phyloP scores from a whole-genome alignment of 148 eudicot genomes.

The Cornus florida region DNA sequence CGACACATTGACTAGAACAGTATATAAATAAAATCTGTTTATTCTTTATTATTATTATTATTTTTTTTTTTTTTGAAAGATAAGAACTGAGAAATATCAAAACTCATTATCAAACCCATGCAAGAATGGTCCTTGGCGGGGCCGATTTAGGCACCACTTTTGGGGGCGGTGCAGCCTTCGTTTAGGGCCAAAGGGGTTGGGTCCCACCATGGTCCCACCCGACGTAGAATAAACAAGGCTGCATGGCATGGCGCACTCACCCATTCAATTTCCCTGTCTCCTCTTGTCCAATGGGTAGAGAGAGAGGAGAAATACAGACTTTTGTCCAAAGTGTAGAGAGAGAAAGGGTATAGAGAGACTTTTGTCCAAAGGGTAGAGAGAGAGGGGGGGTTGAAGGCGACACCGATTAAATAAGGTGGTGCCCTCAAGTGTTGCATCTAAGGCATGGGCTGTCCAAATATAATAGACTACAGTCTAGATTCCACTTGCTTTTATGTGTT shows the following conservation, averaged over 20 bases:
- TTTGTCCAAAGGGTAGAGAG: too few species aligned
- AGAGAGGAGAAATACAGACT: too few species aligned
- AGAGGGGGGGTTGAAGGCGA: neutral
- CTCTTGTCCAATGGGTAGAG: neutral
- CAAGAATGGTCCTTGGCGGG: neutral
- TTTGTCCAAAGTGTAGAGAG: too few species aligned
- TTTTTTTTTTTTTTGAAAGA: neutral
- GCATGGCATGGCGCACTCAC: conserved; percentile 1
- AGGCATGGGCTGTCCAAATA: conserved; percentile 20
- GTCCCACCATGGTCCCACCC: conserved; percentile 4
- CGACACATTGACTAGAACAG: too few species aligned
- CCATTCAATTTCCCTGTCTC: conserved; percentile 12
- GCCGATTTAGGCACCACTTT: neutral
- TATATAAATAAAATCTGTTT: too few species aligned
- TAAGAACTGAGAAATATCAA: neutral
- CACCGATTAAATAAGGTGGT: neutral
- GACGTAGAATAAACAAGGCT: neutral
- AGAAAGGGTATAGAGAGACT: too few species aligned
- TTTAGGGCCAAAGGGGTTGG: conserved; percentile 2
- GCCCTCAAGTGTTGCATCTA: conserved; percentile 4
- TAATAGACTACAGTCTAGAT: neutral
- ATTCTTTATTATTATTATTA: too few species aligned
- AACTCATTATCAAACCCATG: neutral
- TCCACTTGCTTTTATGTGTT: neutral
- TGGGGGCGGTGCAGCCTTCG: neutral